These are phyloP conservation scores for Entomortierella chlamydospora DNA, from an alignment of 192 early-diverging fungal species.

Conservation along the genomic window DNA sequence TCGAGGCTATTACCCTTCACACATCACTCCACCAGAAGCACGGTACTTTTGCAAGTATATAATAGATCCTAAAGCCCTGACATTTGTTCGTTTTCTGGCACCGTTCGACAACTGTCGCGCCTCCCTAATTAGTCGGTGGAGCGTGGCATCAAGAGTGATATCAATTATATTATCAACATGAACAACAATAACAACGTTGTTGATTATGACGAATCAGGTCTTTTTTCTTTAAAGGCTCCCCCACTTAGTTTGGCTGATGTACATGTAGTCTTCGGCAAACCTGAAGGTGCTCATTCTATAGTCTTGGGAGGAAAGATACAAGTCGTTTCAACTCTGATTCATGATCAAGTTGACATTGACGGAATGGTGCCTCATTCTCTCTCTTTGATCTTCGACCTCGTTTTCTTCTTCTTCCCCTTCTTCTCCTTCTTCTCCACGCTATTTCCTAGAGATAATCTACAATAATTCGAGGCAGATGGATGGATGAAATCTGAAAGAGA, in stretches of 20 bases:
- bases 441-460: neutral
- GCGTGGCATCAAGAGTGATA: neutral
- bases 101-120: conserved; percentile 16
- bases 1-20: conserved; percentile 55
- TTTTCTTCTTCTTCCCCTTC: no score
- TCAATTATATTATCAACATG: no score
- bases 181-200: neutral
- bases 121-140: neutral
- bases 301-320: neutral
- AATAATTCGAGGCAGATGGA: no score
- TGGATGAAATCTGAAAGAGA: no score
- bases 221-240: no score
- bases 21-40: conserved; percentile 60
- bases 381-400: no score
- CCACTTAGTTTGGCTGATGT: no score
- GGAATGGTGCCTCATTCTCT: neutral
- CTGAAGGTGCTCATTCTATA: conserved; percentile 23
- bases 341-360: neutral
- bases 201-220: no score
- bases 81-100: conserved; percentile 60
- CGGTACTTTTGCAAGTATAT: conserved; percentile 68
- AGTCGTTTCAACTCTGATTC: conserved; percentile 1
- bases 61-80: conserved; percentile 67
- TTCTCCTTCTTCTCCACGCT: no score
- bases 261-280: conserved; percentile 44